Evolutionary conservation across 148 eudicot genomes (phyloP).

Genomic region (Rhododendron molle): DNA sequence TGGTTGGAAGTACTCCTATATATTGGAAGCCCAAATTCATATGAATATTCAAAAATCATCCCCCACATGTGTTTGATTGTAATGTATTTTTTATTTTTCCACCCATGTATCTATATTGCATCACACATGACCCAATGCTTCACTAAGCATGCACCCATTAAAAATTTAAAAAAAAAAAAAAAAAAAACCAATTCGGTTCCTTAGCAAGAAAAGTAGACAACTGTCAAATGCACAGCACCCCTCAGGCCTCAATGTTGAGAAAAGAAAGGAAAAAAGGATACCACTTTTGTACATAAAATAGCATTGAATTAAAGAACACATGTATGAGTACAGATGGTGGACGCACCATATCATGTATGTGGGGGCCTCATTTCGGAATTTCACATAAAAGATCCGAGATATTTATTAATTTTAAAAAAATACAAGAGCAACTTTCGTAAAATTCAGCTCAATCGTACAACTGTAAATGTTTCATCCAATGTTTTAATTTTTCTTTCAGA

Average conservation of each 20-base stretch:
- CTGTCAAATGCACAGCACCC: neutral
- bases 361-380: no score
- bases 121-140: constrained; percentile 40
- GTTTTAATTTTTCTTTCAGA: no score
- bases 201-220: constrained; percentile 20
- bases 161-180: neutral
- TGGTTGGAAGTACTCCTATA: neutral
- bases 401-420: no score
- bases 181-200: neutral
- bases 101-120: neutral
- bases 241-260: constrained; percentile 14
- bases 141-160: constrained; percentile 27
- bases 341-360: neutral
- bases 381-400: no score
- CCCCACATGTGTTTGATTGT: neutral
- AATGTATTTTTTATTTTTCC: neutral
- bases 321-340: neutral
- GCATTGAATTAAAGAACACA: neutral
- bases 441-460: no score
- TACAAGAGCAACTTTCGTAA: no score
- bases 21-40: neutral
- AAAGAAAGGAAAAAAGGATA: constrained; percentile 12
- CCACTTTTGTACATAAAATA: neutral
- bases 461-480: no score
- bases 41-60: neutral